These are phyloP conservation scores for Populus euphratica DNA, from an alignment of 345 rosid genomes.

Conservation along the genomic window DNA sequence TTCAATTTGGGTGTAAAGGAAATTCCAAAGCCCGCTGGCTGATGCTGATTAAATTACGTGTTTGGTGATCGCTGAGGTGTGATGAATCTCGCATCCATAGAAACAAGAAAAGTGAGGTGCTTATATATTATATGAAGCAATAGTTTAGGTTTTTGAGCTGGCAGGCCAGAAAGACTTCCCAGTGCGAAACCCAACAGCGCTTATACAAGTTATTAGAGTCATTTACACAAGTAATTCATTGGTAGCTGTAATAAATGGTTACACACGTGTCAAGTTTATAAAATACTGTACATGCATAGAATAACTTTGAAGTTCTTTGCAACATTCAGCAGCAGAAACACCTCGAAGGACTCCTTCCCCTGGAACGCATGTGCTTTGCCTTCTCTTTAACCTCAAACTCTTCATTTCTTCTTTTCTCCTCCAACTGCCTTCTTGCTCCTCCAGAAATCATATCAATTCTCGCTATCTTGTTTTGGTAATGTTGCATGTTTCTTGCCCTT, in stretches of 20 bases:
- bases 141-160: neutral
- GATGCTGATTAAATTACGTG: too few relatives aligned
- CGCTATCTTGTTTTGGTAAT: conserved; percentile 52
- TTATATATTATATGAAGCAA: too few relatives aligned
- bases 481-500: conserved; percentile 37
- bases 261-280: neutral
- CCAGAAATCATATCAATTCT: conserved; percentile 50
- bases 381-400: conserved; percentile 50
- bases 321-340: conserved; percentile 54
- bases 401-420: conserved; percentile 52
- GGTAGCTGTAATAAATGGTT: neutral
- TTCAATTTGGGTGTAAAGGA: too few relatives aligned
- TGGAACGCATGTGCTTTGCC: conserved; percentile 40
- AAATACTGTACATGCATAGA: neutral
- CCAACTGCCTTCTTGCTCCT: conserved; percentile 57
- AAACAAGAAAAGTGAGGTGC: too few relatives aligned
- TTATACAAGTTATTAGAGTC: neutral
- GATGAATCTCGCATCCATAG: too few relatives aligned
- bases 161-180: neutral
- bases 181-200: neutral
- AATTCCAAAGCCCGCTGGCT: too few relatives aligned
- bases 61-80: too few relatives aligned
- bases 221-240: neutral
- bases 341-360: conserved; percentile 33
- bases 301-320: neutral